These are phyloP conservation scores for Massospora cicadina DNA, from an alignment of 371 early-diverging fungal genomes.

Conservation along the genomic window DNA sequence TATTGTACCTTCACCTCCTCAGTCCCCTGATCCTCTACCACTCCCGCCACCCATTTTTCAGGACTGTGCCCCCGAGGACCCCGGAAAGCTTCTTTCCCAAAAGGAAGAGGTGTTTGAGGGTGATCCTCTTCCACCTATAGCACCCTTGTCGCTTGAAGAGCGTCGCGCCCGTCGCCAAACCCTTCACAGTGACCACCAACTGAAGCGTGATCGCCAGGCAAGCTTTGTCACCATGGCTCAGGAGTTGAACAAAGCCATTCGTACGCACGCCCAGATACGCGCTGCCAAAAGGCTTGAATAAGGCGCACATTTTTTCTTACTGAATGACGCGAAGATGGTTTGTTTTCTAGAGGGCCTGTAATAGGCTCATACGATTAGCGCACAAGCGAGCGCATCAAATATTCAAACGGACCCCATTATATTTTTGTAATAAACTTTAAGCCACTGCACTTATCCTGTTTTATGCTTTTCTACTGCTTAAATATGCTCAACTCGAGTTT, in stretches of 20 bases:
- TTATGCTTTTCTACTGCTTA: no score
- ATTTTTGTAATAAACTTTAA: no score
- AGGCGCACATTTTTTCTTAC: no score
- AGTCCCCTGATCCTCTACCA: background rate
- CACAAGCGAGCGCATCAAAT: no score
- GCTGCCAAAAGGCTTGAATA: background rate
- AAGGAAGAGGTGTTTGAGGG: background rate
- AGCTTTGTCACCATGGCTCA: background rate
- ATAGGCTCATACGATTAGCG: no score
- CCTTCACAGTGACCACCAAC: background rate
- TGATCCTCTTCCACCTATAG: background rate
- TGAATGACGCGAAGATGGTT: no score
- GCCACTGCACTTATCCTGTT: no score
- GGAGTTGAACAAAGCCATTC: background rate
- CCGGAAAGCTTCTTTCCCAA: background rate
- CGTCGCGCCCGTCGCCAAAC: background rate
- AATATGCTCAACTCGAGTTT: no score
- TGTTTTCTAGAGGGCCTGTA: no score
- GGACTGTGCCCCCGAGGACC: background rate
- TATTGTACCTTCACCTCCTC: background rate
- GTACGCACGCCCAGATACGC: background rate
- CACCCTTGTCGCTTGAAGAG: background rate
- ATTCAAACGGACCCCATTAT: no score
- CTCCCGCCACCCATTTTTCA: background rate
- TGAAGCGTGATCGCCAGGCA: background rate